Base-by-base conservation (phyloP, 805 yeast genomes). In the Candida pseudoglaebosa region DNA sequence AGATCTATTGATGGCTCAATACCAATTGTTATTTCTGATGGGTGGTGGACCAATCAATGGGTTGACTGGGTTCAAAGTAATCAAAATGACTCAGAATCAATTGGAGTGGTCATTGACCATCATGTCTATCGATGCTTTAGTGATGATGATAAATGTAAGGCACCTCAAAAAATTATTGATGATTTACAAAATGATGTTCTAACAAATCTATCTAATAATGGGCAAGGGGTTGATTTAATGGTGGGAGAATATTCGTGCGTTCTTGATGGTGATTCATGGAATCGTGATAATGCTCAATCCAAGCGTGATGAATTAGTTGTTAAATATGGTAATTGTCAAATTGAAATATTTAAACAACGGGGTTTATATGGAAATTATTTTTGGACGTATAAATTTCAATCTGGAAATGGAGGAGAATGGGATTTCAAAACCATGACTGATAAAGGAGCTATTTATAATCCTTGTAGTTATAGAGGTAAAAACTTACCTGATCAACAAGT, bases 361-460 rank as follows among this genome's bases (percentile, higher is more conserved):
- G 82, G 91, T 1, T 58, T 70, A 7, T 73, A 78, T 40, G 98
- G 98, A 0, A 71, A 77, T 42, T 90, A 73, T 59, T 91, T 93
- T 61, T 91, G 98, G 98, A 85, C 96, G 2, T 84, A 65, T 58
- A 87, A 88, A 61, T 90, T 90, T 54, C 77, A 83, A 55, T 71
- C 79, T 41, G 97, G 97, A 2, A 83, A 82, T 53, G 97, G 97
- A 31, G 98, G 98, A 12, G 97, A 88, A 62, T 91, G 98, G 98
- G 97, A 93, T 36, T 82, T 87, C 61, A 71, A 73, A 17, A 84
- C 88, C 26, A 86, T 85, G 89, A 65, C 73, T 15, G 79, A 82
- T 16, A 62, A 64, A 37, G 88, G 87, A 1, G 75, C 80, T 6
- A 52, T 65, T 13, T 10, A 14, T 3, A 22, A 28, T 4, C 49